Percentiles rank a stretch among this genome's conserved stretches.
Conservation (phyloP, 768 basidiomycete genomes). For the Rhodosporidiobolus sp. region DNA sequence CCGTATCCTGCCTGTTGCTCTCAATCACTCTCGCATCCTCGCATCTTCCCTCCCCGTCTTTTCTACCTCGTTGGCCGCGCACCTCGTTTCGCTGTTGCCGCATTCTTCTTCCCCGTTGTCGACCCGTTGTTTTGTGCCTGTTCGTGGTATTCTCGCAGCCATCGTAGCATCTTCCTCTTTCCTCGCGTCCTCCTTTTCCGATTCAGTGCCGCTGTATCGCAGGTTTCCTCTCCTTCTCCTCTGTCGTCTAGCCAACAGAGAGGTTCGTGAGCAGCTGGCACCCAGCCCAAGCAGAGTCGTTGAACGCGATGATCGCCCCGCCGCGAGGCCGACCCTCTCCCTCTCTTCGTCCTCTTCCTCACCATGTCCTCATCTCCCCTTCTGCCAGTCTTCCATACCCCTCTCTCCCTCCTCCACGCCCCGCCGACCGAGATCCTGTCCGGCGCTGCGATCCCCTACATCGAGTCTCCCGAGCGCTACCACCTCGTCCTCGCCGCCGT, state of each 20-base stretch:
- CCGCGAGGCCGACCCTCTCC: no score
- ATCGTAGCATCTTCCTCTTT: no score
- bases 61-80: background rate
- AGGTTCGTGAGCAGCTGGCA: no score
- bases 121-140: background rate
- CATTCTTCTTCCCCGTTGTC: background rate
- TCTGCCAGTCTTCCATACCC: conserved; percentile 20
- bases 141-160: no score
- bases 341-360: background rate
- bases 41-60: background rate
- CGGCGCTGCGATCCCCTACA: conserved; percentile 45
- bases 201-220: no score
- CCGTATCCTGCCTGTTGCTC: no score
- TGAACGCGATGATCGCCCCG: no score
- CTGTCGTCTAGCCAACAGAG: no score
- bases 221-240: no score
- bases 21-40: no score
- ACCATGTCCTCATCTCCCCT: background rate
- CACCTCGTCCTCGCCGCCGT: conserved; percentile 43
- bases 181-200: no score
- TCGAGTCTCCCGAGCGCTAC: conserved; percentile 47
- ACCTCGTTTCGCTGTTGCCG: background rate
- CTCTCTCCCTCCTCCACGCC: conserved; percentile 41
- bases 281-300: no score
- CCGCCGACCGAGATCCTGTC: conserved; percentile 48